Base-by-base conservation (phyloP, 805 yeast species). In the Hanseniaspora clermontiae region DNA sequence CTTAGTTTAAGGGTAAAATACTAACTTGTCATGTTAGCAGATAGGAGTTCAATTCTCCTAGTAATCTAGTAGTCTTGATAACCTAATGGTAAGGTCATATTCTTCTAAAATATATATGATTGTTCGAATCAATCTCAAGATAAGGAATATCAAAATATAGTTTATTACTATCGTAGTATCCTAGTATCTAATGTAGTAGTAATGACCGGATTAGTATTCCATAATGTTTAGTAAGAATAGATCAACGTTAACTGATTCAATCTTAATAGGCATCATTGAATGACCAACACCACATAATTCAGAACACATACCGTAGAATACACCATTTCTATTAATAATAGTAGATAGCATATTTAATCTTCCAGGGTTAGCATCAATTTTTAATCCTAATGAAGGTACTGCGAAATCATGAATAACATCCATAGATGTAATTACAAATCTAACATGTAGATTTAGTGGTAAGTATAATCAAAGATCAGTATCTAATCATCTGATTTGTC, bases 231-330 rank as follows among this genome's bases (percentile, higher is more conserved):
- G 12, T 45, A 45, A 45, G 48, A 45, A 45, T 31, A 17, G 34
- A 11, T 45, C 48, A 5, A 45, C 48, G 31, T 45, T 15, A n/a
- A 63, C 66, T 32, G 62, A 64, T 57, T 63, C 65, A 29, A 63
- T 54, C 46, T 60, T 63, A 52, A 64, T 64, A 59, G 65, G 65
- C 65, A 63, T 63, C 51, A 59, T 62, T 24, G 59, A 55, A 55
- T 62, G 65, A 57, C 59, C 61, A 51, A 62, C 63, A 37, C 66
- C 66, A 63, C 66, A 63, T 58, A 63, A 58, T 58, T 63, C 65
- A 37, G 61, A 55, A 64, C 65, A 64, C 62, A 60, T 63, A 40
- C 66, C 66, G 55, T 62, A 63, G 57, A 60, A 61, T 51, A 60
- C 59, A 24, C 64, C 65, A 45, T 60, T 58, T 58, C 64, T 59